Conservation (phyloP, 2,329 filamentous ascomycete genomes). For the Trichoderma sp. region DNA sequence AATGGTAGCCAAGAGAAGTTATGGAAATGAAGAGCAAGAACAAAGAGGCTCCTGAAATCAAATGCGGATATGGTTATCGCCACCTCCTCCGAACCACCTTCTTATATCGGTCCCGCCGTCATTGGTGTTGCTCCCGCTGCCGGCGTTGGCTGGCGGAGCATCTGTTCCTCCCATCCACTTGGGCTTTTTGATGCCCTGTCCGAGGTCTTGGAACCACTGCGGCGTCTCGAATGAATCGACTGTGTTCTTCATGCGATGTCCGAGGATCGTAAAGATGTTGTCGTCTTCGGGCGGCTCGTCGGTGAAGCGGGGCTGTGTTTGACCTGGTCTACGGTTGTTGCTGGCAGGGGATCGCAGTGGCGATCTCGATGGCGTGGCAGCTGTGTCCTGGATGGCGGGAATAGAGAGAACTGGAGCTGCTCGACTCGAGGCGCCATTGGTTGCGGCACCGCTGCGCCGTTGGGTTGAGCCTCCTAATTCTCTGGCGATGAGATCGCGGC, state of each 20-base stretch:
- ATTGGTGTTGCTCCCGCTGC: constrained; percentile 36
- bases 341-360: constrained; percentile 37
- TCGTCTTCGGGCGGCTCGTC: constrained; percentile 66
- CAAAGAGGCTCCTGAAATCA: constrained; percentile 4
- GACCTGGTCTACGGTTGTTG: constrained; percentile 30
- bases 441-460: constrained; percentile 45
- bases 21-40: neutral
- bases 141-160: constrained; percentile 24
- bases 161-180: constrained; percentile 73
- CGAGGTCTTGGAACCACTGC: constrained; percentile 74
- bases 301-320: constrained; percentile 30
- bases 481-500: constrained; percentile 82
- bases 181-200: constrained; percentile 67
- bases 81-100: constrained; percentile 48
- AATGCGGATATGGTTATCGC: constrained; percentile 23
- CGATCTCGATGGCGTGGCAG: constrained; percentile 36
- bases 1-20: neutral
- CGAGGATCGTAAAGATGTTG: constrained; percentile 78
- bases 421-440: constrained; percentile 31
- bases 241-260: constrained; percentile 86
- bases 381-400: constrained; percentile 39
- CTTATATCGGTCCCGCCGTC: constrained; percentile 46
- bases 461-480: constrained; percentile 67
- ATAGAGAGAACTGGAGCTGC: constrained; percentile 47
- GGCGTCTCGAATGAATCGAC: constrained; percentile 80